A percentile compares a stretch with the other conserved stretches of the same genome.
Evolutionary conservation across 768 basidiomycete genomes (phyloP).

Genomic region (Amanita fuliginea): DNA sequence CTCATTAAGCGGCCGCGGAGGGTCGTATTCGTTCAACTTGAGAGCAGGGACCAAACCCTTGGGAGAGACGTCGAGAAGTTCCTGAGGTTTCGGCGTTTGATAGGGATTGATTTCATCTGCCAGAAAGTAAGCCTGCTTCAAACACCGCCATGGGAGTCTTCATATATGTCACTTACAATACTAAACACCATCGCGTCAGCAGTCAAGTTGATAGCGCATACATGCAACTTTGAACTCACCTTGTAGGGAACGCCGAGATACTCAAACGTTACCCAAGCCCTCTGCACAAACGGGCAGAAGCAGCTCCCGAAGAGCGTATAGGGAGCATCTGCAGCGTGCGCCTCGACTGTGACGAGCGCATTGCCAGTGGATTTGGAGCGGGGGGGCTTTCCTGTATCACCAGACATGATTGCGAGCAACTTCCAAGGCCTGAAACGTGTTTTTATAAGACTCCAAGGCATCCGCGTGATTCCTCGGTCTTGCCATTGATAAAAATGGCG

Average conservation of each 20-base stretch:
- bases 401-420: not conserved
- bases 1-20: constrained; percentile 61
- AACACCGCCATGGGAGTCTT: no score
- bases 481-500: no score
- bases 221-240: constrained; percentile 27
- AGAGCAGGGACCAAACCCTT: constrained; percentile 74
- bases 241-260: constrained; percentile 62
- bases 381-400: constrained; percentile 17
- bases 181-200: constrained; percentile 1
- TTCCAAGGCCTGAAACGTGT: no score
- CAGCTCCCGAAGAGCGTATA: constrained; percentile 63
- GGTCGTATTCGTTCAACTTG: constrained; percentile 38
- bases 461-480: no score
- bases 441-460: no score
- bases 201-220: not conserved
- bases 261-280: constrained; percentile 71
- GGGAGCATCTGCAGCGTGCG: constrained; percentile 33
- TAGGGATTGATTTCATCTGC: constrained; percentile 77
- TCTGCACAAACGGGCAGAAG: constrained; percentile 83
- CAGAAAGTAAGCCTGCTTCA: not conserved
- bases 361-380: constrained; percentile 29
- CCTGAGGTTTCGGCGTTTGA: constrained; percentile 53
- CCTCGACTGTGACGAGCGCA: constrained; percentile 46
- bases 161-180: constrained; percentile 12
- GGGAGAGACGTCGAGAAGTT: constrained; percentile 74